Base-by-base conservation (phyloP, 1,284 basidiomycete genomes). In the Microbotryum silenes-acaulis region DNA sequence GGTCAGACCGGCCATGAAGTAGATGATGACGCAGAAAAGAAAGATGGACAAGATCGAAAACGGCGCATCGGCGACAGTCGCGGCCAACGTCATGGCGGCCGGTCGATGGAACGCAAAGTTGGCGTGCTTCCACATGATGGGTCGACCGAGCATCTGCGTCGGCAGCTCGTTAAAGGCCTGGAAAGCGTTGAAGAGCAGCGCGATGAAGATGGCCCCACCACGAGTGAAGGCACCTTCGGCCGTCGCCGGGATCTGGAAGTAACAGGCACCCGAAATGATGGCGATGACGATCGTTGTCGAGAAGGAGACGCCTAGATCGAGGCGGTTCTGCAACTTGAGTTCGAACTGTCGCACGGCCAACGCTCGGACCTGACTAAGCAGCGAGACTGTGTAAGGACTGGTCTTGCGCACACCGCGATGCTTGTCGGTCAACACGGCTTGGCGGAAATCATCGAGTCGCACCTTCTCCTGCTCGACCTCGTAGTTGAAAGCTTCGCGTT, bases 341-440 rank as follows among this genome's bases (percentile, higher is more conserved):
- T 84, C 82, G 77, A 91, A 63, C 75, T 91, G 86, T 44, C 91
- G 81, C 58, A 82, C 79, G 31, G 83, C 81, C 62, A 93, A 79
- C 1, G 87, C 85, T 44, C 72, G 79, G 23, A 90, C 83, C 74
- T 93, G 90, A 3, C 83, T 82, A 48, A 77, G 74, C 76, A 89
- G 90, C 2, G 87, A 84, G 31, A 92, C 83, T 4, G 89, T 92
- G 77, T 92, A 94, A 4, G 89, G 87, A 65, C 86, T 89, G 78
- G 87, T 88, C 76, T 85, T 85, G 27, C 86, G 83, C 4, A 90
- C 89, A 25, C 89, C 86, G 57, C 81, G 82, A 76, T 89, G 86
- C 80, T 93, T 93, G 74, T 90, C 85, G 25, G 91, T 88, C 3
- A 51, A 55, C 51, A 57, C 61, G 8, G 60, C 65, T 23, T 83